Conservation (phyloP, 2,329 filamentous ascomycete species). For the Fusarium sp. region DNA sequence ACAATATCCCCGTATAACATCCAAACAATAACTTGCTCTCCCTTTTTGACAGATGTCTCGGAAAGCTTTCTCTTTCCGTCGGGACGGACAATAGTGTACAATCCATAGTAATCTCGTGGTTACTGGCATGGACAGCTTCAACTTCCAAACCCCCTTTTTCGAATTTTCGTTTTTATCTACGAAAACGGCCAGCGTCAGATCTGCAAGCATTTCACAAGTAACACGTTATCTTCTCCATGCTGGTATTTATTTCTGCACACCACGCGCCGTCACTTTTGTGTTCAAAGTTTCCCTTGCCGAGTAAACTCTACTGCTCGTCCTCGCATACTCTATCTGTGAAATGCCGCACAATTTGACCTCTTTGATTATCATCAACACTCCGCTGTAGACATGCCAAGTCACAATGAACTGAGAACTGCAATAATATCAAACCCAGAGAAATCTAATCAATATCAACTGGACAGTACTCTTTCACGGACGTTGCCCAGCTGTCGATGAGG, state of each 20-base stretch:
- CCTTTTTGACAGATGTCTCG: constrained; percentile 31
- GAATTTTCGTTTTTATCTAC: not conserved
- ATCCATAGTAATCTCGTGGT: constrained; percentile 9
- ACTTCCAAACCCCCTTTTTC: constrained; percentile 12
- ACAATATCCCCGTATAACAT: constrained; percentile 5
- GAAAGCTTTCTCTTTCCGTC: constrained; percentile 28
- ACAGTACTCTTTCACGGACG: not conserved
- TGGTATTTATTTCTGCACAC: not conserved
- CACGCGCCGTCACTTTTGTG: not conserved
- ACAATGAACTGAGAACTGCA: not conserved
- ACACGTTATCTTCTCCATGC: not conserved
- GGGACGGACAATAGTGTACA: constrained; percentile 32
- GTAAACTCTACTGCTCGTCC: not conserved
- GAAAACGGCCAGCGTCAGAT: constrained; percentile 1
- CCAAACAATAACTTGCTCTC: constrained; percentile 16
- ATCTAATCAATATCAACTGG: not conserved
- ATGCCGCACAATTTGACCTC: constrained; percentile 7
- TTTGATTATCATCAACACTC: constrained; percentile 20
- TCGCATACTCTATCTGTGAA: constrained; percentile 5
- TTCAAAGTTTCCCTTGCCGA: not conserved
- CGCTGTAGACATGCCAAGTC: not conserved
- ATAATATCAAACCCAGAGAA: not conserved
- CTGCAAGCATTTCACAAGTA: not conserved
- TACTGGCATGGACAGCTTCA: constrained; percentile 13
- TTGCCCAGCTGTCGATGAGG: constrained; percentile 1